Evolutionary conservation across 2,329 filamentous ascomycete species (phyloP), one percentile per base, ranked within the genome.

Genomic region (Stagonosporopsis chrysanthemi): DNA sequence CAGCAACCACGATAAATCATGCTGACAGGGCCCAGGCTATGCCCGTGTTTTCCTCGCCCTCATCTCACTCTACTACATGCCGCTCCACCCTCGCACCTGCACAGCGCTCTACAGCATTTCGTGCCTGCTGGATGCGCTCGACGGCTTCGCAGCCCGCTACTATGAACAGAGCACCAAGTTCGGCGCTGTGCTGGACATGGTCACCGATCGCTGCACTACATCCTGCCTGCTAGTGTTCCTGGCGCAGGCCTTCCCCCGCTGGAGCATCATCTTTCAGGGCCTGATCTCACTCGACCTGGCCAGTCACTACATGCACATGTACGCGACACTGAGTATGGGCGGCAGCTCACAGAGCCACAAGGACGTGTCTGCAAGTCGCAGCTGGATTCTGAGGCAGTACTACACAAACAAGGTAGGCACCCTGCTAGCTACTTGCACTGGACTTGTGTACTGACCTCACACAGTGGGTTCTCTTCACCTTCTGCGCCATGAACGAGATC

Each of bases 271-370:
- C 57, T 99, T 99, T 84, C 95, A 99, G 81, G 87, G 89, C 41
- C 81, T 99, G 72, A 97, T 99, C 77, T 90, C 90, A 52, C 81
- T 99, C 69, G 95, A 99, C 78, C 84, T 99, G 64, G 90, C 95
- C 26, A 97, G 92, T 76, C 95, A 99, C 79, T 99, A 98, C 76
- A 94, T 98, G 83, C 95, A 99, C 81, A 99, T 99, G 95, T 98
- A 96, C 75, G 91, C 93, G 12, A 97, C 92, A 0, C 82, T 97
- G 71, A 88, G 89, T 64, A 95, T 97, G 87, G 92, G 90, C 51
- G 92, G 91, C 50, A 84, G 86, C 51, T 86, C 88, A 17, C 81
- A 86, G 67, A 91, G 92, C 81, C 95, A 99, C 82, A 99, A 99
- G 87, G 93, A 90, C 69, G 88, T 99, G 49, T 92, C 96, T 74